Conservation (phyloP, 164 flowering plant species). For the Umbilicus rupestris region DNA sequence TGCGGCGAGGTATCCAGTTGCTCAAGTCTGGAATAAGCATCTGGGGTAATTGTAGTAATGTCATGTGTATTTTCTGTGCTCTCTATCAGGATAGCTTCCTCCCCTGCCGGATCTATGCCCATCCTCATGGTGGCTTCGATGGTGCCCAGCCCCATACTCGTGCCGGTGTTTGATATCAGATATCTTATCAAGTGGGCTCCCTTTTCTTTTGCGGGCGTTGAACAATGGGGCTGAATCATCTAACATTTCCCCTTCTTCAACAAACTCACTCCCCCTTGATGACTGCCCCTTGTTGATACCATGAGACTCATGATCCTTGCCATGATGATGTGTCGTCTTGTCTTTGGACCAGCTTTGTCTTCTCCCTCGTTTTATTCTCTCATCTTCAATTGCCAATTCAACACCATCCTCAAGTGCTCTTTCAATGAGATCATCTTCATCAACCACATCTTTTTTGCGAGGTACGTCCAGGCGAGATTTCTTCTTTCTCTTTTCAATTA, state of each 20-base stretch:
- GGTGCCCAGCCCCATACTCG: slow-evolving; percentile 10
- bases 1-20: too few relatives aligned
- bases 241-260: slow-evolving; percentile 33
- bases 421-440: slow-evolving; percentile 83
- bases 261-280: slow-evolving; percentile 6
- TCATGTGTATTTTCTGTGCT: slow-evolving; percentile 16
- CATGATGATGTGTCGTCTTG: slow-evolving; percentile 13
- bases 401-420: slow-evolving; percentile 58
- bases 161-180: slow-evolving; percentile 17
- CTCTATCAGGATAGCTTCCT: slow-evolving; percentile 17
- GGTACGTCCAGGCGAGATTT: slow-evolving; percentile 44
- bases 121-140: slow-evolving; percentile 7
- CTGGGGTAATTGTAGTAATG: too few relatives aligned
- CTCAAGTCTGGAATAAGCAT: too few relatives aligned
- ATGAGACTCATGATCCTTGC: slow-evolving; percentile 11
- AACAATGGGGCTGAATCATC: slow-evolving; percentile 23
- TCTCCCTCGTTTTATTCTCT: slow-evolving; percentile 43
- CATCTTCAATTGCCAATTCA: slow-evolving; percentile 17
- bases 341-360: slow-evolving; percentile 41
- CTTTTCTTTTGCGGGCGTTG: slow-evolving; percentile 23
- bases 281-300: slow-evolving; percentile 11
- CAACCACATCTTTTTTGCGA: slow-evolving; percentile 48
- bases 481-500: slow-evolving; percentile 45
- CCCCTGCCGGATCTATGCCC: slow-evolving; percentile 15
- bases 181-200: slow-evolving; percentile 18